Conservation (phyloP, 2,329 filamentous ascomycete species). For the Penicillium decumbens region DNA sequence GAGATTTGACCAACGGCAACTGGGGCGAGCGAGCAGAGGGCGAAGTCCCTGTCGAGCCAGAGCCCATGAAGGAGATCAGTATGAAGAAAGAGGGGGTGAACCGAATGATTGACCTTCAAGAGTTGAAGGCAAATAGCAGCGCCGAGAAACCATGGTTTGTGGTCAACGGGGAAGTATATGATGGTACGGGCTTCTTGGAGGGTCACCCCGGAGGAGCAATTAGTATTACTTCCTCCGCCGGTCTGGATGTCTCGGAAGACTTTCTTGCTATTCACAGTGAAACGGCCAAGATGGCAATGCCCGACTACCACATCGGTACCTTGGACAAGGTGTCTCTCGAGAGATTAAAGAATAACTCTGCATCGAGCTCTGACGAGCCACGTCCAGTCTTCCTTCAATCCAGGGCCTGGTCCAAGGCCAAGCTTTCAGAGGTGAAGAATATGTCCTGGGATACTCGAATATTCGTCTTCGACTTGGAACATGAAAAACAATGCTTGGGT, state of each 20-base stretch:
- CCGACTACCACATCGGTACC: conserved; percentile 74
- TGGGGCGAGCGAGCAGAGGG: conserved; percentile 72
- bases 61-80: conserved; percentile 62
- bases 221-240: conserved; percentile 79
- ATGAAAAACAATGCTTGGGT: conserved; percentile 64
- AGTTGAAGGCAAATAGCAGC: conserved; percentile 64
- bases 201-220: conserved; percentile 81
- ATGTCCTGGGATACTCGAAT: conserved; percentile 75
- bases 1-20: conserved; percentile 72
- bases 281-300: conserved; percentile 88
- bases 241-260: conserved; percentile 76
- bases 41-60: conserved; percentile 38
- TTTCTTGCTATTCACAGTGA: conserved; percentile 91
- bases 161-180: conserved; percentile 81
- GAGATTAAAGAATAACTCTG: conserved; percentile 49
- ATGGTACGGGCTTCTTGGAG: conserved; percentile 74
- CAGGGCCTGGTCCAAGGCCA: conserved; percentile 67
- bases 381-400: conserved; percentile 65
- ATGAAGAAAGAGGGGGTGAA: conserved; percentile 69
- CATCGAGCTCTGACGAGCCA: conserved; percentile 41
- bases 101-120: conserved; percentile 62
- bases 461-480: conserved; percentile 74
- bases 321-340: conserved; percentile 59
- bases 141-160: conserved; percentile 77
- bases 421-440: conserved; percentile 61